Conservation (phyloP, 345 rosid genomes). For the Clarkia xantiana region DNA sequence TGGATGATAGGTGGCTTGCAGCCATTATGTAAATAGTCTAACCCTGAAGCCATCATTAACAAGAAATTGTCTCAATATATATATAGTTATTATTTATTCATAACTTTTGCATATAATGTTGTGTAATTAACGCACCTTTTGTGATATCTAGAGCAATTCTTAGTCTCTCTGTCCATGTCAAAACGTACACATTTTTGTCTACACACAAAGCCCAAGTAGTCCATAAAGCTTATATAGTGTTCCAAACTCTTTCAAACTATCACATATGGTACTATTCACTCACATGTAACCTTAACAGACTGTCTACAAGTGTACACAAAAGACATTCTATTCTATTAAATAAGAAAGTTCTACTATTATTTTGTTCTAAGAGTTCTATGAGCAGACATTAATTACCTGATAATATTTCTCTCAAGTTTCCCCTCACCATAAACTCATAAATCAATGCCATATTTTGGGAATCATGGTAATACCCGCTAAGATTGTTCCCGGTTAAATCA, state of each 20-base stretch:
- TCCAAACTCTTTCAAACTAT: too few relatives aligned
- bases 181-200: not conserved
- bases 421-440: slow-evolving; percentile 47
- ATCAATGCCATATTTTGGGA: slow-evolving; percentile 24
- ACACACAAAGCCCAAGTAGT: too few relatives aligned
- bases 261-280: too few relatives aligned
- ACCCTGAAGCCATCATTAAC: slow-evolving; percentile 7
- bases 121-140: slow-evolving; percentile 13
- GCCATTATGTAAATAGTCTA: slow-evolving; percentile 34
- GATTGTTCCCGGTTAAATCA: not conserved
- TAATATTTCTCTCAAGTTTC: slow-evolving; percentile 28
- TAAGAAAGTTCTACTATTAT: too few relatives aligned
- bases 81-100: too few relatives aligned
- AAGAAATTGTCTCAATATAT: not conserved
- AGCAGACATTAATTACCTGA: too few relatives aligned
- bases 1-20: slow-evolving; percentile 51
- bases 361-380: too few relatives aligned
- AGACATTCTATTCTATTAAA: too few relatives aligned
- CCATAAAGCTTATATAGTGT: too few relatives aligned
- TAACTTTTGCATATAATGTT: not conserved
- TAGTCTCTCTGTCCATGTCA: slow-evolving; percentile 19
- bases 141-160: slow-evolving; percentile 21
- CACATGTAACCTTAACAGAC: too few relatives aligned
- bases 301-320: not conserved
- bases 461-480: slow-evolving; percentile 30